Percentiles rank a stretch among this genome's conserved stretches.
Evolutionary conservation across 176 grass and related monocot genomes (phyloP).

Genomic region (Carex parvula): DNA sequence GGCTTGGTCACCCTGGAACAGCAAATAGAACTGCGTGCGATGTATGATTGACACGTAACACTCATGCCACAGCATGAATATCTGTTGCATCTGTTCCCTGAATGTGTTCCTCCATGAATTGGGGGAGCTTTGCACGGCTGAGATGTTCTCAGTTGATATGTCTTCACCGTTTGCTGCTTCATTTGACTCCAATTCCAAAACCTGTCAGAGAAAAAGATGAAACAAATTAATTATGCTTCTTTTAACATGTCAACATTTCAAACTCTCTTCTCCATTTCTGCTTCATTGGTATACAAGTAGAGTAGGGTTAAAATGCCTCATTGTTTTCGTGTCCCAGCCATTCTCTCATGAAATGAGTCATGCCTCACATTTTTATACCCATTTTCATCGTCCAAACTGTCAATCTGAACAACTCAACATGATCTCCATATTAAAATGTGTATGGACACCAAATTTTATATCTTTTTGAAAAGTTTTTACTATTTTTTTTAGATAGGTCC

Average conservation of each 20-base stretch:
- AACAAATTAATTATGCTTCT: constrained; percentile 1
- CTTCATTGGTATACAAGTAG: too few relatives aligned
- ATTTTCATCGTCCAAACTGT: too few relatives aligned
- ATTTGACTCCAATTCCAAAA: constrained; percentile 84
- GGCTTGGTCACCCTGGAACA: constrained; percentile 77
- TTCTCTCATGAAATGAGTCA: too few relatives aligned
- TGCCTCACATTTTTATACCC: too few relatives aligned
- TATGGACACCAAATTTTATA: too few relatives aligned
- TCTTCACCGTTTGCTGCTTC: constrained; percentile 44
- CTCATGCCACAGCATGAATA: constrained; percentile 76
- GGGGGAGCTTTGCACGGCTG: constrained; percentile 39
- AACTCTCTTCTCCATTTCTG: background rate
- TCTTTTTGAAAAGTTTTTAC: too few relatives aligned
- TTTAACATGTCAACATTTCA: constrained; percentile 21
- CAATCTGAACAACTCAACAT: too few relatives aligned
- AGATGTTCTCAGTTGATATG: constrained; percentile 30
- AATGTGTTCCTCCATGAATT: constrained; percentile 65
- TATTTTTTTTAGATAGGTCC: too few relatives aligned
- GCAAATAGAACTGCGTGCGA: constrained; percentile 80
- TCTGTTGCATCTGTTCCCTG: constrained; percentile 80
- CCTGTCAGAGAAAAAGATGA: constrained; percentile 36
- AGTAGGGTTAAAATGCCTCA: too few relatives aligned
- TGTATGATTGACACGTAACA: constrained; percentile 94
- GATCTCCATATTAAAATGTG: too few relatives aligned
- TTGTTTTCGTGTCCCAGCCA: too few relatives aligned